Percentiles rank a stretch among this genome's conserved stretches.
These are phyloP conservation scores for Jaltomata sinuosa DNA, from an alignment of 257 asterid genomes.

Conservation along the genomic window DNA sequence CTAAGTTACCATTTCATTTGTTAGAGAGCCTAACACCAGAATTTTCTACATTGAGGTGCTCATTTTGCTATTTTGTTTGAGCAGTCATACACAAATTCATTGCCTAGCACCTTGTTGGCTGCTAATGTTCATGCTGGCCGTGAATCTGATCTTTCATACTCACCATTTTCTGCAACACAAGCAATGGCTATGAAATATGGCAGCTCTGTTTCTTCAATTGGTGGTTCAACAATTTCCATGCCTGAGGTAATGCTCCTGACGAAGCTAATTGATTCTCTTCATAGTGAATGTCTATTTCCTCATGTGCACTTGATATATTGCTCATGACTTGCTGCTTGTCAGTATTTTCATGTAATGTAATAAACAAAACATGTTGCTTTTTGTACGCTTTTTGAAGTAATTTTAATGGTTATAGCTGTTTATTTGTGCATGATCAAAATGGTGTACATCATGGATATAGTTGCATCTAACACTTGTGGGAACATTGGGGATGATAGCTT, in stretches of 20 bases:
- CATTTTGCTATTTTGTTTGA: constrained; percentile 4
- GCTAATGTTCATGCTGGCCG: constrained; percentile 51
- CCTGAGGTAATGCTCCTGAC: constrained; percentile 45
- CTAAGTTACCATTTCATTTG: not conserved
- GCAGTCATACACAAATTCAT: constrained; percentile 49
- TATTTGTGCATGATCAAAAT: not conserved
- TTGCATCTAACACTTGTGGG: not conserved
- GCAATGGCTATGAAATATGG: constrained; percentile 52
- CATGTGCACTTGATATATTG: not conserved
- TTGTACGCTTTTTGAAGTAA: not conserved
- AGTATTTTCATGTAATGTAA: not conserved
- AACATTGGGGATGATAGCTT: not conserved
- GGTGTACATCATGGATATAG: not conserved
- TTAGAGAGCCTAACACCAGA: not conserved
- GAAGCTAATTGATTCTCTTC: not conserved
- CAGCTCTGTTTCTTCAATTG: constrained; percentile 37
- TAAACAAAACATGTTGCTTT: not conserved
- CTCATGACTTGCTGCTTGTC: not conserved
- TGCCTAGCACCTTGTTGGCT: constrained; percentile 45
- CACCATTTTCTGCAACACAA: constrained; percentile 46
- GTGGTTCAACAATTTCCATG: constrained; percentile 53
- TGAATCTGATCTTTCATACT: constrained; percentile 62
- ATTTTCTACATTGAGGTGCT: not conserved
- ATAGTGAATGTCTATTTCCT: not conserved
- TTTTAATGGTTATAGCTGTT: not conserved